These are phyloP conservation scores for Diddensiella caesifluorescens DNA, from an alignment of 805 yeast species.

Conservation along the genomic window DNA sequence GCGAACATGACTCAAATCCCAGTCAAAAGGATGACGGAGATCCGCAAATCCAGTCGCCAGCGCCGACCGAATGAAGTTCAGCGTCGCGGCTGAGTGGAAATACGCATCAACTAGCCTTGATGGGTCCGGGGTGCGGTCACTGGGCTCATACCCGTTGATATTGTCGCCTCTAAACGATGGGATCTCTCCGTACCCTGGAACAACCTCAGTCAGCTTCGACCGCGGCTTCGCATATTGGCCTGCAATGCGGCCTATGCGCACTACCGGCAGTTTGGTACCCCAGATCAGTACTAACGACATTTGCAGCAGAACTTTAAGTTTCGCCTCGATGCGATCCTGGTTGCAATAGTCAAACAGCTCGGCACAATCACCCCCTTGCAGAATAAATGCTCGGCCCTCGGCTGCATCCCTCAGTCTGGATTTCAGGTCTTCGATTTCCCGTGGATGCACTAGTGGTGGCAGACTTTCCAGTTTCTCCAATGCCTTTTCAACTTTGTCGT, in stretches of 20 bases:
- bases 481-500: conserved; percentile 34
- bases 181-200: conserved; percentile 35
- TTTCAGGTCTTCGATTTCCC: conserved; percentile 34
- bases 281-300: conserved; percentile 41
- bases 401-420: conserved; percentile 37
- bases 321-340: conserved; percentile 36
- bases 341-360: conserved; percentile 41
- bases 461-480: conserved; percentile 37
- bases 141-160: conserved; percentile 38
- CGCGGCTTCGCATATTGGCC: conserved; percentile 44
- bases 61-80: conserved; percentile 36
- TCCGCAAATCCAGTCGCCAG: conserved; percentile 39
- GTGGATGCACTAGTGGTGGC: conserved; percentile 39
- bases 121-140: conserved; percentile 39
- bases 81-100: conserved; percentile 42
- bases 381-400: conserved; percentile 39
- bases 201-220: conserved; percentile 39
- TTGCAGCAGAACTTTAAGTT: conserved; percentile 38
- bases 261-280: conserved; percentile 39
- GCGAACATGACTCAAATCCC: conserved; percentile 39
- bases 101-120: conserved; percentile 37
- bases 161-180: conserved; percentile 42
- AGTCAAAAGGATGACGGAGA: conserved; percentile 35
- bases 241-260: conserved; percentile 40
- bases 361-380: conserved; percentile 44